Base-by-base conservation (phyloP, 306 rosid genomes). In the Sicyos edulis region DNA sequence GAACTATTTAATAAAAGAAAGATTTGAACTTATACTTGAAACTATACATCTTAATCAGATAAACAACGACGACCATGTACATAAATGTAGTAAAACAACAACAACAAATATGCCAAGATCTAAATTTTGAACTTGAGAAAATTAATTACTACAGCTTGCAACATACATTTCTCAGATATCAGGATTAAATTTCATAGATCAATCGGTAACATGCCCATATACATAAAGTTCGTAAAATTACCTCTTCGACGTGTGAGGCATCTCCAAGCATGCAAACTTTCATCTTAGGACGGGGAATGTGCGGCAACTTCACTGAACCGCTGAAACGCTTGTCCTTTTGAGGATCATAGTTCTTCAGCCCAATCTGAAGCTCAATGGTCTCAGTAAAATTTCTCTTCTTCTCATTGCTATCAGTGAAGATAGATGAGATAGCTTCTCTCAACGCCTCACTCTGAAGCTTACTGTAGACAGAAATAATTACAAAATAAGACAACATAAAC, bases 181-280 rank as follows among this genome's bases (percentile, higher is more conserved):
- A 40, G 45, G 10, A 40, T 5, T 2, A 6, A 40, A 32, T 7
- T 40, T 40, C 45, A 40, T 6, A 40, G 10, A 40, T 40, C 45
- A 40, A 40, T 2, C 9, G 7, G 6, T 40, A 6, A 40, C 45
- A 40, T 6, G 45, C 6, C 6, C 10, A 40, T 6, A 8, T 40
- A 40, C 45, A 40, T 7, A 40, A 40, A 2, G 10, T 1, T 6
- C 6, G 45, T 40, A 40, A 29, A 20, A 16, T 29, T 82, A 91
- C 97, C 97, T 91, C 97, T 70, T 88, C 97, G 60, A 91, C 97
- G 54, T 91, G 97, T 47, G 82, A 92, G 37, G 97, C 97, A 81
- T 91, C 97, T 54, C 97, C 97, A 71, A 91, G 96, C 97, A 91
- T 91, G 81, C 97, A 91, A 7, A 91, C 77, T 61, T 84, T 91